Evolutionary conservation across 2,329 filamentous ascomycete genomes (phyloP), one percentile per base, ranked within the genome.

Genomic region (Ambrosiella xylebori): DNA sequence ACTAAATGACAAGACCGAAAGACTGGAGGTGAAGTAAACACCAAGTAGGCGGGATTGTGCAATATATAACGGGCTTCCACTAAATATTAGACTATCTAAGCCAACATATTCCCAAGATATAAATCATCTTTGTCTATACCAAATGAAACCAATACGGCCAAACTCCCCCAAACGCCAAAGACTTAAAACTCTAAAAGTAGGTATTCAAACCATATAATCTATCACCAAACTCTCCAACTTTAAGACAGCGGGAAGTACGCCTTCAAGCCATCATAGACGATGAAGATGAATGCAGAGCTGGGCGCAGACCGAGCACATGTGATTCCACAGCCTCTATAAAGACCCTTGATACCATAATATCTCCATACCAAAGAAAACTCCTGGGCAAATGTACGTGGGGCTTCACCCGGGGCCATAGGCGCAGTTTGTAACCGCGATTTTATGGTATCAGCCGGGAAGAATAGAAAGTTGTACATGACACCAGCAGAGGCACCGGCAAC

Each of bases 261-360:
- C 72, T 89, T 89, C 69, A 98, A 70, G 12, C 83, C 85, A 71
- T 97, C 93, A 68, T 90, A 97, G 61, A 97, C 82, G 61, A 93
- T 90, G 66, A 98, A 98, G 61, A 98, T 98, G 66, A 97, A 89
- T 7, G 93, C 93, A n/a, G 90, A 96, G 69, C 90, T 96, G 2
- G 93, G 93, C 38, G 89, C 90, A 40, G 89, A 86, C 61, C 93
- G 80, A 38, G 83, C 75, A 51, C 93, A 88, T 0, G 93, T 98
- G 63, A 98, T 93, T 38, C 93, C 93, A 65, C 93, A 98, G 2
- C 93, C 93, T 57, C 91, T 82, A 68, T 98, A 98, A 68, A 97
- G 74, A 1, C 89, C 91, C 62, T 80, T 84, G 17, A 97, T 61
- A 0, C 93, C 93, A 61, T 90, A 82, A 65, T 88, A 80, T 61